Evolutionary conservation across 305 asterid species (phyloP), one percentile per base, ranked within the genome.

Genomic region (Plantago lanceolata): DNA sequence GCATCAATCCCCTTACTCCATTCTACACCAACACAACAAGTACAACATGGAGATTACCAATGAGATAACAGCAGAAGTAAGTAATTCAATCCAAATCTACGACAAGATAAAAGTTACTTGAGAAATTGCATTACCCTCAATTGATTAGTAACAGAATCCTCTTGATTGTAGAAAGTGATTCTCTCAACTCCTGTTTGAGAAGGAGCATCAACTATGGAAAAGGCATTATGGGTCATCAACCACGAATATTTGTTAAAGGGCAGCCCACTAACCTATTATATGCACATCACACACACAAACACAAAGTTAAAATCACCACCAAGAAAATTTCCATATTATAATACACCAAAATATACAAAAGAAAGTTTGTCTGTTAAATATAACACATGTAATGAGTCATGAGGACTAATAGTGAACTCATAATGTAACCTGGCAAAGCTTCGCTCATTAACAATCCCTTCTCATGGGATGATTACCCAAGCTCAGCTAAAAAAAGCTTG

Each of bases 1-100:
- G 82, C 99, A 93, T 93, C 85, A 93, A 75, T 53, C 99, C 99
- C 73, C 97, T 82, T 62, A 89, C 99, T 79, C 97, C 97, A 81
- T 89, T 93, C 99, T 89, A 78, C 67, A 81, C 64, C 75, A 64
- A 62, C 20, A 60, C 70, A 70, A 60, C 70, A 70, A 49, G 17
- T 31, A 26, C 55, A 59, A 16, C 28, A 59, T 19, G 0, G 20
- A 58, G 19, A 43, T 50, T 50, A 65, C 58, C 24, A 59, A 0
- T 19, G 11, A 13, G 21, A 67, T 24, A 26, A 49, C 40, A 3
- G 8, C 62, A 54, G 59, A 59, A 64, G 61, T 53, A 59, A 64
- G 61, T 53, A 57, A 18, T 48, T 50, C n/a, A n/a, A 5, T 48
- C 19, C 40, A 29, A 8, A 5, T 49, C 12, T 6, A 19, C 26